Percentiles rank a stretch among this genome's conserved stretches.
These are phyloP conservation scores for Erysimum cheiri DNA, from an alignment of 441 rosid species.

Conservation along the genomic window DNA sequence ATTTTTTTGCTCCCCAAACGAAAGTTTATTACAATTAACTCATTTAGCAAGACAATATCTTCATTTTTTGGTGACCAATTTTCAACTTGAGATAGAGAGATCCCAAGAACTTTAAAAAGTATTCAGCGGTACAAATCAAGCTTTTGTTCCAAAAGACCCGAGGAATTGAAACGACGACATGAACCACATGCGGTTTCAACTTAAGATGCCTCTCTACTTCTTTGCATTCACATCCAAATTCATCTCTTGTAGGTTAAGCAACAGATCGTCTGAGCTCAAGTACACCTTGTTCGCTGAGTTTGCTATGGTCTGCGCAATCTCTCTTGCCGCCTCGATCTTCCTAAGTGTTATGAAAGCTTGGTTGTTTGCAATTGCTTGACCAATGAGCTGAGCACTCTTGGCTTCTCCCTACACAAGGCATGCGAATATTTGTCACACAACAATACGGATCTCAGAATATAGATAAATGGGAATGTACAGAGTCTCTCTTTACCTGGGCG, in stretches of 20 bases:
- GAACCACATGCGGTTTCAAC: slow-evolving; percentile 12
- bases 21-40: slow-evolving; percentile 26
- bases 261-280: slow-evolving; percentile 72
- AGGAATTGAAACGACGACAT: slow-evolving; percentile 21
- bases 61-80: neutral
- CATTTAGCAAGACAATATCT: neutral
- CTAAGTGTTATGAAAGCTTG: slow-evolving; percentile 89
- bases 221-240: slow-evolving; percentile 52
- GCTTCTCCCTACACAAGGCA: slow-evolving; percentile 77
- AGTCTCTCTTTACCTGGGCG: slow-evolving; percentile 67
- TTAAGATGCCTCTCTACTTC: slow-evolving; percentile 44
- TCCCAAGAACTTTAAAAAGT: slow-evolving; percentile 11
- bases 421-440: slow-evolving; percentile 9
- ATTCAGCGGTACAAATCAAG: slow-evolving; percentile 9
- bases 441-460: neutral
- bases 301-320: slow-evolving; percentile 85
- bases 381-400: slow-evolving; percentile 91
- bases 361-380: slow-evolving; percentile 90
- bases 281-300: slow-evolving; percentile 76
- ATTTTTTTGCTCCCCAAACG: neutral
- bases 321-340: slow-evolving; percentile 92
- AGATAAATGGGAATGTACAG: neutral
- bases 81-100: slow-evolving; percentile 7
- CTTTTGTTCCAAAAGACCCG: slow-evolving; percentile 19
- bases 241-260: slow-evolving; percentile 82